Base-by-base conservation (phyloP, 768 basidiomycete species). In the Tephrocybe sp. region DNA sequence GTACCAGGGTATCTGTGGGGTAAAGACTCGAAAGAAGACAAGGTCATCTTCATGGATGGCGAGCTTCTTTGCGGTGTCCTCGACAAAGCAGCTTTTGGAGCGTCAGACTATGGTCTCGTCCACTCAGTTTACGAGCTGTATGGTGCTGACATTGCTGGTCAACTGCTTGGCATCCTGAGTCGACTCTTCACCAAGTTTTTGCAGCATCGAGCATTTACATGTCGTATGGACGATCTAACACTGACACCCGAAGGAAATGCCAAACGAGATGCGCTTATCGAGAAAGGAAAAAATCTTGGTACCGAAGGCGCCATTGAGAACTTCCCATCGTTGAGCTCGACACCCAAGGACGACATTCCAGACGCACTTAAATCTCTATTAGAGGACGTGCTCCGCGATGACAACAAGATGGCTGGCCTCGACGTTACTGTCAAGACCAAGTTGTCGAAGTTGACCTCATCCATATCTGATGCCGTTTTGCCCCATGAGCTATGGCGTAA, bases 91-190 rank as follows among this genome's bases (percentile, higher is more conserved):
- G 92, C 97, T 22, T 97, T 96, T 65, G 97, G 97, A 59, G 95
- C 97, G 19, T 86, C 90, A 2, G 91, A 97, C 14, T 98, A 88
- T 64, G 97, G 97, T 65, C 81, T 99, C 34, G 92, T 98, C 10
- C 97, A 99, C 68, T 98, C 97, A 0, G 87, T 95, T 14, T 92
- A 95, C 67, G 97, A 99, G 60, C 72, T 99, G 7, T 99, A 98
- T 64, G 95, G 97, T 11, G 77, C 95, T 9, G 87, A 88, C 45
- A 72, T 83, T 17, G 96, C 97, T 4, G 96, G 95, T 45, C 85
- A 85, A 62, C 83, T 99, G 12, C 85, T 99, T 16, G 92, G 95
- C 45, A 84, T 98, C 53, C 83, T 98, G 53, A 91, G 91, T 65
- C 86, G 97, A 48, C 73, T 98, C 30, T 93, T 99, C 70, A 98